Base-by-base conservation (phyloP, 257 asterid genomes). In the Solanum paucissectum region DNA sequence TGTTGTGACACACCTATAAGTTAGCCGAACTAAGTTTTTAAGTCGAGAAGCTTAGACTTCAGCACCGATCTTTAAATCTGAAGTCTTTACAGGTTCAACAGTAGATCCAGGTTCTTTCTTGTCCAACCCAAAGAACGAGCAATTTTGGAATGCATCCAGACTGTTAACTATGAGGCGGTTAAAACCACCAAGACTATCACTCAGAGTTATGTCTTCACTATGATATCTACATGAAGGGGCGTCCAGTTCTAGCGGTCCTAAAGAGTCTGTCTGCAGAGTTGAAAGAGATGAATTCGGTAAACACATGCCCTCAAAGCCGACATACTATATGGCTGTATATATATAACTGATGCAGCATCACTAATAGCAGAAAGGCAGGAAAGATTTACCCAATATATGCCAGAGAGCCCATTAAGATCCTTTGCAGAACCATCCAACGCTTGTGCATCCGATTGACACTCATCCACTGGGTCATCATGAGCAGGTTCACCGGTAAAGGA, bases 231-330 rank as follows among this genome's bases (percentile, higher is more conserved):
- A 92, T 13, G 99, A 90, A 90, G 96, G 93, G 85, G 94, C 87
- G 86, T 94, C 99, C 98, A 97, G 92, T 87, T 97, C 98, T 92
- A 97, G 90, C 25, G 95, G 93, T 89, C 99, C 99, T 93, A 97
- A 91, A 27, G 99, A 96, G 92, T 97, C 99, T 4, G 98, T 96
- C 99, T 97, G 99, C 90, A 88, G 72, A 79, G 86, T 73, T 21
- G 73, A 89, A 90, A 86, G 84, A 66, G 25, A 18, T 81, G 87
- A 91, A 90, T 73, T 89, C 89, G 87, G 88, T 49, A 87, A 18
- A 73, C 25, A 27, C 20, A 36, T 20, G 37, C 37, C 20, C 27
- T 46, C 7, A 23, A 49, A 49, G 86, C 44, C 18, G 29, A 32
- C 32, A 32, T 18, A 82, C 44, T 49, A 82, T 66, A 12, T 29